These are phyloP conservation scores for Fusarium sp. DNA, from an alignment of 2,329 filamentous ascomycete species.

Conservation along the genomic window DNA sequence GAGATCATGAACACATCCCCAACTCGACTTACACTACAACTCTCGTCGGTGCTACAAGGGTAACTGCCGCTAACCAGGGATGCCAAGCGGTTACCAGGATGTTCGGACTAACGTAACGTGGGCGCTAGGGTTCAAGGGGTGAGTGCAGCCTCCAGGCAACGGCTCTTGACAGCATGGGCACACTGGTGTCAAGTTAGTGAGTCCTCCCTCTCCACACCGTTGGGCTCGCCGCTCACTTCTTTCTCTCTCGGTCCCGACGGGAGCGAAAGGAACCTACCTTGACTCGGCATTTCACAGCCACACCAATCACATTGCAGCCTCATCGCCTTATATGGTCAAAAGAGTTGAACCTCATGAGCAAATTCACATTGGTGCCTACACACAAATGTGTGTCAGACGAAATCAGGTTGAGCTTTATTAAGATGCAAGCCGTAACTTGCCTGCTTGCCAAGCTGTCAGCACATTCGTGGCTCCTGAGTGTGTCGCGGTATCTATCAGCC, in stretches of 20 bases:
- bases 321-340: constrained; percentile 10
- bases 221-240: constrained; percentile 23
- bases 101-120: constrained; percentile 44
- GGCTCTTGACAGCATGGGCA: not conserved
- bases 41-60: constrained; percentile 15
- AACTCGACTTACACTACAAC: constrained; percentile 29
- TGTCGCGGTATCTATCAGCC: constrained; percentile 1
- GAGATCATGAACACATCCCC: constrained; percentile 3
- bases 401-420: not conserved
- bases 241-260: constrained; percentile 46
- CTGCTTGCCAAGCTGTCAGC: not conserved
- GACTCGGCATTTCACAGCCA: constrained; percentile 37
- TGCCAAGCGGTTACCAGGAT: constrained; percentile 37
- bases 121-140: constrained; percentile 31
- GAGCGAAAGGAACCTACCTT: constrained; percentile 36
- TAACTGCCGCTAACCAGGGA: constrained; percentile 34
- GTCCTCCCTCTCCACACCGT: constrained; percentile 39
- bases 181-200: constrained; percentile 24
- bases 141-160: constrained; percentile 4
- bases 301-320: constrained; percentile 34
- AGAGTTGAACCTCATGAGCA: constrained; percentile 6
- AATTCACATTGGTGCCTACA: not conserved
- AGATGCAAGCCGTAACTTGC: not conserved
- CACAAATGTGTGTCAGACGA: not conserved
- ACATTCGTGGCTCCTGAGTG: not conserved